Conservation (phyloP, 495 filamentous ascomycete genomes). For the Parathielavia appendiculata region DNA sequence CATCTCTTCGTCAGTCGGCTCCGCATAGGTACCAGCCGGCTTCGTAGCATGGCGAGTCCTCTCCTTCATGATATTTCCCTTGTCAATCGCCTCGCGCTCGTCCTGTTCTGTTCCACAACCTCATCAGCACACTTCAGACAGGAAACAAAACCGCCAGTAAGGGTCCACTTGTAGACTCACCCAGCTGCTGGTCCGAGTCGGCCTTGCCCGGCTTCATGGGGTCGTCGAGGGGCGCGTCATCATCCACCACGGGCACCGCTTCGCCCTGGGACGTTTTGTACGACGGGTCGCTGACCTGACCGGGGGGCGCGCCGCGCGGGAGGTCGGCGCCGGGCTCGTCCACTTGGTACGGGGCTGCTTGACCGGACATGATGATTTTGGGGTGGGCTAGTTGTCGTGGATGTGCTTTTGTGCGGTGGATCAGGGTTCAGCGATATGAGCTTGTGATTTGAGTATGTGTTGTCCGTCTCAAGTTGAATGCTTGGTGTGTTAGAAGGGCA, state of each 20-base stretch:
- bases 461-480: too few species aligned
- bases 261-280: conserved; percentile 36
- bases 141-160: not conserved
- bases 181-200: conserved; percentile 48
- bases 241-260: conserved; percentile 49
- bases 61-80: conserved; percentile 45
- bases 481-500: too few species aligned
- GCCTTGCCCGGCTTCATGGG: conserved; percentile 40
- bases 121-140: too few species aligned
- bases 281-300: conserved; percentile 31
- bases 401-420: too few species aligned
- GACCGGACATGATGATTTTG: conserved; percentile 24
- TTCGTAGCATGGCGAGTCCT: conserved; percentile 36
- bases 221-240: conserved; percentile 47
- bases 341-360: conserved; percentile 21
- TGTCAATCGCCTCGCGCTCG: conserved; percentile 51
- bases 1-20: conserved; percentile 45
- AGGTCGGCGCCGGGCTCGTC: conserved; percentile 24
- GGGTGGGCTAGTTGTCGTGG: not conserved
- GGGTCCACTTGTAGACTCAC: conserved; percentile 31
- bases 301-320: conserved; percentile 16
- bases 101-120: conserved; percentile 45
- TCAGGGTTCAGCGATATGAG: too few species aligned
- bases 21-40: conserved; percentile 24
- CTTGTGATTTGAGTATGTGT: too few species aligned